A percentile compares a stretch with the other conserved stretches of the same genome.
These are phyloP conservation scores for Salix caprea DNA, from an alignment of 345 rosid genomes.

Conservation along the genomic window DNA sequence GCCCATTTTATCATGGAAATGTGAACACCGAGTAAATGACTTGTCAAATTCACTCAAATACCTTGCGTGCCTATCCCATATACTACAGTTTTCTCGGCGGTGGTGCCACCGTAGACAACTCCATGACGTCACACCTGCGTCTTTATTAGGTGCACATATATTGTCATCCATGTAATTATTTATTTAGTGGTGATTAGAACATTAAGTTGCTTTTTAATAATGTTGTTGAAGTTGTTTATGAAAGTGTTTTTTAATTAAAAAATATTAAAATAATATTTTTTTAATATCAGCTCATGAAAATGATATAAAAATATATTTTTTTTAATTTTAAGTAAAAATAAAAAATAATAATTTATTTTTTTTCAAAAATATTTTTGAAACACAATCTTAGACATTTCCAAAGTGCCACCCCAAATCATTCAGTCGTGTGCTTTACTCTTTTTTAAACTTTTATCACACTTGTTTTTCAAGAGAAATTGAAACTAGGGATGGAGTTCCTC, in stretches of 20 bases:
- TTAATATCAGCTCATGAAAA: no score
- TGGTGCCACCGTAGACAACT: not conserved
- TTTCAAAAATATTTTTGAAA: no score
- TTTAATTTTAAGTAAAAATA: no score
- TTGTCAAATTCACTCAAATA: conserved; percentile 1
- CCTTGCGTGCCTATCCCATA: not conserved
- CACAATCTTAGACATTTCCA: no score
- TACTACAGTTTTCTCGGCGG: not conserved
- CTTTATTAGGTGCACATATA: not conserved
- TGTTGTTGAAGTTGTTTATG: no score
- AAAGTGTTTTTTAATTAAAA: no score
- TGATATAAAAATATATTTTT: no score
- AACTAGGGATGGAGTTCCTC: not conserved
- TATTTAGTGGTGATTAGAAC: not conserved
- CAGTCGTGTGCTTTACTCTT: not conserved
- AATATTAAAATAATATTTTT: no score
- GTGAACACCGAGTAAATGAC: not conserved
- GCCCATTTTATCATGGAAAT: not conserved
- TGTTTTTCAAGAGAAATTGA: not conserved
- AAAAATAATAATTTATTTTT: no score
- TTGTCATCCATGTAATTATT: not conserved
- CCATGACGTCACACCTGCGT: not conserved
- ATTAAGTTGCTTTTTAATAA: no score
- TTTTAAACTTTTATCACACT: not conserved
- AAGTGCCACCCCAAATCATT: not conserved